Evolutionary conservation across 495 filamentous ascomycete species (phyloP).

Genomic region (Aspergillus cavernicola): DNA sequence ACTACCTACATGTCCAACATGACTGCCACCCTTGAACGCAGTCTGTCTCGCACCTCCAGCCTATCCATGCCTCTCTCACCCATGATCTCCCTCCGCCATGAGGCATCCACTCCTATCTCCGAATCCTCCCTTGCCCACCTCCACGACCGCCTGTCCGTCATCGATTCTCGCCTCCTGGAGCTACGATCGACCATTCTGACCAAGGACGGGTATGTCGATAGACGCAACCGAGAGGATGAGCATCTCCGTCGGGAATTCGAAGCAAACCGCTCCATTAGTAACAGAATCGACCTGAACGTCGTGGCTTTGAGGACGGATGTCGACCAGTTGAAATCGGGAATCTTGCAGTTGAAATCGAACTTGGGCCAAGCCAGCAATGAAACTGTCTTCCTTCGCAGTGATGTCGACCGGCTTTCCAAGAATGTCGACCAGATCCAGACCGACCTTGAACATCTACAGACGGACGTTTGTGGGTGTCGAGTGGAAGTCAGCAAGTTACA

Average conservation of each 20-base stretch:
- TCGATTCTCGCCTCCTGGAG: conserved; percentile 39
- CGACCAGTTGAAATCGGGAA: conserved; percentile 35
- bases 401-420: conserved; percentile 39
- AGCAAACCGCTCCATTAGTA: conserved; percentile 31
- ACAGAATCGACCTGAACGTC: conserved; percentile 40
- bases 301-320: conserved; percentile 36
- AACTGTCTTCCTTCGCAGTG: conserved; percentile 36
- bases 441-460: conserved; percentile 31
- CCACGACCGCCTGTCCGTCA: conserved; percentile 37
- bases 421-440: conserved; percentile 36
- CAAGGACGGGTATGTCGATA: conserved; percentile 39
- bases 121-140: conserved; percentile 33
- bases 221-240: conserved; percentile 42
- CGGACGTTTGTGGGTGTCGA: conserved; percentile 33
- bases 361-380: conserved; percentile 34
- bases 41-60: conserved; percentile 38
- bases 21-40: conserved; percentile 39
- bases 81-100: conserved; percentile 31
- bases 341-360: conserved; percentile 34
- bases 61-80: conserved; percentile 40
- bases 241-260: conserved; percentile 42
- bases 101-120: conserved; percentile 32
- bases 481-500: conserved; percentile 41
- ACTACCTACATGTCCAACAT: conserved; percentile 24
- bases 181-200: conserved; percentile 36